Evolutionary conservation across 768 basidiomycete species (phyloP).

Genomic region (Cystobasidium onofrii): DNA sequence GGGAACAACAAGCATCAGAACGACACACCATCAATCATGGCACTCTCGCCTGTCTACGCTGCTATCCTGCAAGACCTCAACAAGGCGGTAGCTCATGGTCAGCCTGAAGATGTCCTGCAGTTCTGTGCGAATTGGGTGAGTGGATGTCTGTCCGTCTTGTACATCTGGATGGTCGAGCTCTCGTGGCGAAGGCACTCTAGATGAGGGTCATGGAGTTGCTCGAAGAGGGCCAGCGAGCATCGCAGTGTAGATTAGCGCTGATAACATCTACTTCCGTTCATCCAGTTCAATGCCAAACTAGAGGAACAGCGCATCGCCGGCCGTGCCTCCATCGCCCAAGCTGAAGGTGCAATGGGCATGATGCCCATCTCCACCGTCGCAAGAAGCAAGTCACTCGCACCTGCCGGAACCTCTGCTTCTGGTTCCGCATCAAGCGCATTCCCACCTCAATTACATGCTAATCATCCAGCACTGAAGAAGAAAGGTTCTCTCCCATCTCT

Average conservation of each 20-base stretch:
- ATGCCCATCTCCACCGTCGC: neutral
- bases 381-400: constrained; percentile 18
- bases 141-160: too few relatives aligned
- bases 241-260: too few relatives aligned
- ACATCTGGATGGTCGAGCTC: constrained; percentile 61
- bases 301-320: constrained; percentile 59
- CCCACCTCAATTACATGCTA: neutral
- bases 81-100: constrained; percentile 72
- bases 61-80: constrained; percentile 73
- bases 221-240: too few relatives aligned
- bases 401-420: neutral
- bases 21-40: constrained; percentile 31
- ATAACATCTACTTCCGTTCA: neutral
- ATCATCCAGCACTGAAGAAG: constrained; percentile 14
- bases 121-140: constrained; percentile 81
- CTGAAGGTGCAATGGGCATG: neutral
- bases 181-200: constrained; percentile 47
- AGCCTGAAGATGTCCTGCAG: constrained; percentile 84
- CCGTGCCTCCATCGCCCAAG: constrained; percentile 51
- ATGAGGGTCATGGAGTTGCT: neutral
- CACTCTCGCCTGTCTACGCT: constrained; percentile 63
- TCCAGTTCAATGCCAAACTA: constrained; percentile 34
- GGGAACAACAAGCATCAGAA: too few relatives aligned
- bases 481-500: constrained; percentile 35
- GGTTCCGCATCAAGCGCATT: neutral